Evolutionary conservation across 2,329 filamentous ascomycete species (phyloP).

Genomic region (Xylariaceae sp.): DNA sequence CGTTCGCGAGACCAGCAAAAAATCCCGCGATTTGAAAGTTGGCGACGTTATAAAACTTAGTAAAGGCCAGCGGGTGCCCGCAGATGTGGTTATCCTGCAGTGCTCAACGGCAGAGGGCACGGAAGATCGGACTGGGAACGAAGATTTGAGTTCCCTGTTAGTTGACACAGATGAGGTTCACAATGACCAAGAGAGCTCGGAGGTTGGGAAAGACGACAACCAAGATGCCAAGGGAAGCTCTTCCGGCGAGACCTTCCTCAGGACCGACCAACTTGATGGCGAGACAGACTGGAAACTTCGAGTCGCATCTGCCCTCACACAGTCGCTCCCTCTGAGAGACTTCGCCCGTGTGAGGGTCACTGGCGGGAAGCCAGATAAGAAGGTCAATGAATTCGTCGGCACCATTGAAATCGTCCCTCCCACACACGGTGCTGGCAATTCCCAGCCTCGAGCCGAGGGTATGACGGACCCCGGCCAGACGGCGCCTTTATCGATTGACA

Average conservation of each 20-base stretch:
- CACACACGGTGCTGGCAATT: conserved; percentile 43
- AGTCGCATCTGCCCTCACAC: conserved; percentile 78
- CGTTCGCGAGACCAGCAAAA: conserved; percentile 66
- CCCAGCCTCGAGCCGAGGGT: conserved; percentile 30
- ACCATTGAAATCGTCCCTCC: conserved; percentile 69
- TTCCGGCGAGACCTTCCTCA: conserved; percentile 89
- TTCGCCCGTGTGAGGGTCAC: conserved; percentile 66
- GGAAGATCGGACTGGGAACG: conserved; percentile 28
- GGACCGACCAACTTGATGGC: conserved; percentile 93
- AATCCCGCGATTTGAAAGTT: conserved; percentile 83
- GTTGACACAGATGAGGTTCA: conserved; percentile 33
- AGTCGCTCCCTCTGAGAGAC: conserved; percentile 67
- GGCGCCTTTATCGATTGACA: conserved; percentile 82
- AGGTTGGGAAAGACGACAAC: conserved; percentile 32
- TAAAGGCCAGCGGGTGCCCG: conserved; percentile 89
- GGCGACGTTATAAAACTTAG: conserved; percentile 90
- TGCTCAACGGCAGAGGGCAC: conserved; percentile 58
- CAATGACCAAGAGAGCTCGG: conserved; percentile 19
- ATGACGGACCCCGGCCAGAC: conserved; percentile 45
- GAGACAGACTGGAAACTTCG: conserved; percentile 99
- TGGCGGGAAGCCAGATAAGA: conserved; percentile 85
- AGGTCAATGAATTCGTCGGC: conserved; percentile 93
- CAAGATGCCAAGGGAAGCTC: conserved; percentile 35
- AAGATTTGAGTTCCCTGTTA: conserved; percentile 36
- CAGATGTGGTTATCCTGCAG: conserved; percentile 89